Conservation (phyloP, 23 red algal species). For the Gracilaria domingensis region DNA sequence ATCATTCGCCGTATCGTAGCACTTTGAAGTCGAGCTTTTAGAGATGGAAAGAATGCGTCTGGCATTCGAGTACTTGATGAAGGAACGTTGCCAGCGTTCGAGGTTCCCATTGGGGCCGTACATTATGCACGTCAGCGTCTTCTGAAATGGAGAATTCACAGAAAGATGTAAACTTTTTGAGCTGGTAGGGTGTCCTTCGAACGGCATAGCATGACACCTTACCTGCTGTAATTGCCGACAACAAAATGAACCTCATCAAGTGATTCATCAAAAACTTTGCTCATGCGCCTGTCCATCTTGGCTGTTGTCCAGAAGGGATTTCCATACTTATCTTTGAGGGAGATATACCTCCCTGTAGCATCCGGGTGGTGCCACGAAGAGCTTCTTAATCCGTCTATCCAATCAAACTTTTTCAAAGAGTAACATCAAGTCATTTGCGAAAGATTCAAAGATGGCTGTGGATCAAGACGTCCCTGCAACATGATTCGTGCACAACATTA, state of each 20-base stretch:
- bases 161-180: background rate
- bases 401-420: background rate
- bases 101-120: background rate
- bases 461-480: background rate
- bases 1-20: too few species aligned
- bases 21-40: too few species aligned
- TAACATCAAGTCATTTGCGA: background rate
- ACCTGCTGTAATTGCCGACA: background rate
- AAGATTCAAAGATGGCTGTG: background rate
- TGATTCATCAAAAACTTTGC: background rate
- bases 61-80: background rate
- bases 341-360: background rate
- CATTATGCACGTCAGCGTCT: background rate
- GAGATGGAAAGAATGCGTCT: background rate
- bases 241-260: background rate
- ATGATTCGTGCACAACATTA: too few species aligned
- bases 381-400: background rate
- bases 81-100: background rate
- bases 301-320: background rate
- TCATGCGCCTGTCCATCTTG: background rate
- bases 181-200: background rate
- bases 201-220: background rate
- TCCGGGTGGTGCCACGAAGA: background rate
- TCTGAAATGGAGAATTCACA: background rate
- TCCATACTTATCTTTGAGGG: background rate